Evolutionary conservation across 164 flowering plant species (phyloP), one percentile per base, ranked within the genome.

Genomic region (Kalanchoe fedtschenkoi): DNA sequence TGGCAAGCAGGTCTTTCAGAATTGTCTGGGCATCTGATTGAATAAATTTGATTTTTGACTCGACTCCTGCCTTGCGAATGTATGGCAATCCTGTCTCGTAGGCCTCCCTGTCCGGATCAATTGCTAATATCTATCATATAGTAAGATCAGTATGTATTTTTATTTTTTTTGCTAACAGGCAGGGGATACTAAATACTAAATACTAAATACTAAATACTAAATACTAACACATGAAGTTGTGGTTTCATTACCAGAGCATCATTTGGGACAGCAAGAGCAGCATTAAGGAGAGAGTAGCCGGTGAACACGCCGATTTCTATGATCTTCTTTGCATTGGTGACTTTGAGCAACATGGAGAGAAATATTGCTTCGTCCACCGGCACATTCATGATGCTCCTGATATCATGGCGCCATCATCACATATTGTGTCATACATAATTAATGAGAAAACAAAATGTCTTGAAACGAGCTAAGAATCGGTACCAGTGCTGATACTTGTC

Each of bases 281-380:
- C 76, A 10, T 66, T 39, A 11, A 81, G 80, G 53, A 83, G 82
- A 58, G 88, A 83, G 59, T 78, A 83, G 32, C 85, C 85, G 2
- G 83, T 83, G 16, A 78, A 83, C n/a, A 83, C 83, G 3, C 85
- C 84, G 21, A 83, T 57, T 53, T 83, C 87, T 14, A 83, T 1
- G 4, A 81, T 75, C 34, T 65, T 81, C 65, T 75, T 78, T 6
- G 79, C 79, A 34, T 78, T 70, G 72, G 77, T 80, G 2, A 82
- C 6, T 54, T 81, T 84, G 51, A 80, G 21, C 19, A 84, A 63
- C 83, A 84, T 75, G 0, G 72, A 58, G 1, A 84, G 13, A 13
- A 82, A 66, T 65, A 66, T 60, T 56, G 76, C 83, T 60, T 82
- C 81, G 1, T 64, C 58, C 17, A 84, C 81, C 10, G 56, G 19